Percentiles rank a stretch among this genome's conserved stretches.
These are phyloP conservation scores for Meyerozyma athensensis DNA, from an alignment of 1,139 yeast genomes.

Conservation along the genomic window DNA sequence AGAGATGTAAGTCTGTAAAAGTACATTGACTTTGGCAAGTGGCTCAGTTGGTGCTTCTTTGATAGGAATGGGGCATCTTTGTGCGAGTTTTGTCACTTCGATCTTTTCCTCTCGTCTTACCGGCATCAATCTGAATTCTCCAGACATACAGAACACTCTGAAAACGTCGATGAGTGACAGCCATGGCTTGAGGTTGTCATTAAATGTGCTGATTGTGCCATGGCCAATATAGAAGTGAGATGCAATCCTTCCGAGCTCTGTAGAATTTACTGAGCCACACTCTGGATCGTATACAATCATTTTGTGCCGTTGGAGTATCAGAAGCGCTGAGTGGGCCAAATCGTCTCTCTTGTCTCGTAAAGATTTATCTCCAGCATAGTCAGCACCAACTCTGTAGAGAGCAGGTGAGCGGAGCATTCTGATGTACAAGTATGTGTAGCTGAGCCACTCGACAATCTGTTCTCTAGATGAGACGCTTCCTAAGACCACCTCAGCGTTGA, in stretches of 20 bases:
- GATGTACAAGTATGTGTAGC: slow-evolving; percentile 72
- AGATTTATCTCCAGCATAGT: slow-evolving; percentile 48
- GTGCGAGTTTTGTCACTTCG: slow-evolving; percentile 69
- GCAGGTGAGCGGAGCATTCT: slow-evolving; percentile 75
- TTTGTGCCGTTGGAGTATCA: slow-evolving; percentile 48
- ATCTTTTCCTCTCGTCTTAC: slow-evolving; percentile 81
- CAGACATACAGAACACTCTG: slow-evolving; percentile 71
- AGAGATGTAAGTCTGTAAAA: slow-evolving; percentile 83
- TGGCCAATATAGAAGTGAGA: slow-evolving; percentile 82
- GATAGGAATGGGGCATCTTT: slow-evolving; percentile 81
- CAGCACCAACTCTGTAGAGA: slow-evolving; percentile 71
- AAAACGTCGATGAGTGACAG: slow-evolving; percentile 70
- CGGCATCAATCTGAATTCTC: slow-evolving; percentile 80
- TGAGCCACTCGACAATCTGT: slow-evolving; percentile 78
- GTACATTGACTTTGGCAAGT: slow-evolving; percentile 70
- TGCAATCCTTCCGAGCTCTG: slow-evolving; percentile 81
- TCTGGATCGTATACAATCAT: slow-evolving; percentile 55
- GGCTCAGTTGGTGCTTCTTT: slow-evolving; percentile 70
- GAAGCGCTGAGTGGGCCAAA: slow-evolving; percentile 72
- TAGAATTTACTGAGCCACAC: slow-evolving; percentile 45
- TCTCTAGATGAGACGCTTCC: slow-evolving; percentile 59
- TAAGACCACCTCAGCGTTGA: slow-evolving; percentile 83
- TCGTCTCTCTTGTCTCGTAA: slow-evolving; percentile 56
- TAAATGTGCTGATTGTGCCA: slow-evolving; percentile 63
- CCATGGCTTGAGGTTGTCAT: slow-evolving; percentile 58